Conservation (phyloP, 768 basidiomycete species). For the Psilocybe cubensis region DNA sequence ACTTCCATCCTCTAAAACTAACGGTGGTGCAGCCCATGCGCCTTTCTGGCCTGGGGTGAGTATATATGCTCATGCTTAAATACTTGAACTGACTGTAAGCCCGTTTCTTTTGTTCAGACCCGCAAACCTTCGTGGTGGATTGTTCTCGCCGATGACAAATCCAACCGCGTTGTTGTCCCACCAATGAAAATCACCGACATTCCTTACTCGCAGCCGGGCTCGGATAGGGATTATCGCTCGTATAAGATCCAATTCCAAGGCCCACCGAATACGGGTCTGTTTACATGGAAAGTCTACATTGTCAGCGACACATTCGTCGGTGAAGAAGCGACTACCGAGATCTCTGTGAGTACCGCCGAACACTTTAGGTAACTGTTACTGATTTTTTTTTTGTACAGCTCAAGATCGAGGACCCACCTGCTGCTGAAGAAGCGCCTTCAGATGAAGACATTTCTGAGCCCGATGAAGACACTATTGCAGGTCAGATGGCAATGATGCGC, state of each 20-base stretch:
- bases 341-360: slow-evolving; percentile 58
- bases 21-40: slow-evolving; percentile 75
- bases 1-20: slow-evolving; percentile 39
- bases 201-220: slow-evolving; percentile 56
- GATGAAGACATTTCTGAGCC: slow-evolving; percentile 99
- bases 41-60: slow-evolving; percentile 90
- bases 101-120: slow-evolving; percentile 45
- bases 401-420: slow-evolving; percentile 77
- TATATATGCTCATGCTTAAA: slow-evolving; percentile 7
- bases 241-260: slow-evolving; percentile 97
- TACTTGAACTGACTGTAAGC: neutral
- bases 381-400: slow-evolving; percentile 52
- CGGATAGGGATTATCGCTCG: slow-evolving; percentile 67
- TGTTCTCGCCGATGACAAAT: slow-evolving; percentile 85
- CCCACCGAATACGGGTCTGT: slow-evolving; percentile 79
- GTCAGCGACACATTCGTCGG: slow-evolving; percentile 90
- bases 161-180: slow-evolving; percentile 83
- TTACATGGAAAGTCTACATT: slow-evolving; percentile 88
- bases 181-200: slow-evolving; percentile 83
- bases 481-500: slow-evolving; percentile 97
- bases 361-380: neutral
- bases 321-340: slow-evolving; percentile 70
- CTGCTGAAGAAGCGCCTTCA: slow-evolving; percentile 56
- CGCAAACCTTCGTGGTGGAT: slow-evolving; percentile 95
- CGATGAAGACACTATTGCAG: slow-evolving; percentile 94